Evolutionary conservation across 257 asterid species (phyloP).

Genomic region (Coffea canephora): DNA sequence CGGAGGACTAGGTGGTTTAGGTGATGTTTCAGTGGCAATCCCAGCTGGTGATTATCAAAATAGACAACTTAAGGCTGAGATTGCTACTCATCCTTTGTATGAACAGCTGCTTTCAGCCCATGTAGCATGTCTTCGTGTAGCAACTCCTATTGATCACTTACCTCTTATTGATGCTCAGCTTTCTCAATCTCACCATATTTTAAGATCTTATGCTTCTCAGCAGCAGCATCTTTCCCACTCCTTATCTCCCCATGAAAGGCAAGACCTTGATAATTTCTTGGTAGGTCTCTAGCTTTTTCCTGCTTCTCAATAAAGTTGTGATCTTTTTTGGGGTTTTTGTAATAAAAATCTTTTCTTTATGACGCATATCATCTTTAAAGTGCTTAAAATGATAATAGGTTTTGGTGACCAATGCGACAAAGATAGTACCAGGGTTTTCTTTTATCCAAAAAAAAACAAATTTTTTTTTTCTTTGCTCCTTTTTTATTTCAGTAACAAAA

Average conservation of each 20-base stretch:
- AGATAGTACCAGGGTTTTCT: background rate
- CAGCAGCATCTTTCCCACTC: constrained; percentile 38
- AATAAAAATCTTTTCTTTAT: background rate
- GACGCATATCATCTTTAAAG: background rate
- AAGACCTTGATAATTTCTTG: constrained; percentile 87
- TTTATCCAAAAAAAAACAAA: background rate
- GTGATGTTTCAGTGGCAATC: constrained; percentile 31
- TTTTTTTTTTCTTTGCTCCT: no score
- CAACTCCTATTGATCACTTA: constrained; percentile 95
- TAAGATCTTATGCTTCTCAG: constrained; percentile 60
- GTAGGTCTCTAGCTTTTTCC: constrained; percentile 33
- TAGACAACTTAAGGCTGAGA: constrained; percentile 74
- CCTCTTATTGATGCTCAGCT: constrained; percentile 89
- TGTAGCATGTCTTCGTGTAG: constrained; percentile 92
- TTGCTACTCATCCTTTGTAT: constrained; percentile 75
- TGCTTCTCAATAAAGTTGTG: background rate
- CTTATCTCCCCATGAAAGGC: constrained; percentile 58
- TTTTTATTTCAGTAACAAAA: no score
- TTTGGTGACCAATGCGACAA: background rate
- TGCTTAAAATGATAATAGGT: background rate
- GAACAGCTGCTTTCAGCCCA: constrained; percentile 91
- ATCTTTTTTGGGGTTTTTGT: background rate
- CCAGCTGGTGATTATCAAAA: constrained; percentile 23
- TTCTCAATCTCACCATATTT: constrained; percentile 63
- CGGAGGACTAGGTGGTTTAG: constrained; percentile 23